Evolutionary conservation across 2,329 filamentous ascomycete species (phyloP), one percentile per base, ranked within the genome.

Genomic region (Pseudopyricularia cyperi): DNA sequence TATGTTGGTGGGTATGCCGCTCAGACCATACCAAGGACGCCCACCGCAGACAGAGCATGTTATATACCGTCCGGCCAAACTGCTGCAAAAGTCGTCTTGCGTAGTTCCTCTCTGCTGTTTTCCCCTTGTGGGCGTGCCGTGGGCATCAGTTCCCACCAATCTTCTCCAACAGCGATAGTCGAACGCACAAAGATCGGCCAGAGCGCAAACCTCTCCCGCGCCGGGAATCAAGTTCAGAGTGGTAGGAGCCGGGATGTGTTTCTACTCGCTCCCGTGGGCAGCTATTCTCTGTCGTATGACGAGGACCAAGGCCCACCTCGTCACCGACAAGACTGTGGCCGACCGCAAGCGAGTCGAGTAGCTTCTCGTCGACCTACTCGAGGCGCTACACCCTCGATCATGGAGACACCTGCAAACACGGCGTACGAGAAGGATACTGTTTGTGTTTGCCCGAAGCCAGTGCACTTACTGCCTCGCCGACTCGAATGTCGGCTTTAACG

Each of bases 371-470:
- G 60, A 64, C 50, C 57, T 66, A 52, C 55, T 68, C 52, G 59
- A 68, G 54, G 62, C n/a, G 66, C 55, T 61, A 69, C 56, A 62
- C n/a, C 63, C 48, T 65, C 64, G 33, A 65, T 62, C 50, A 65
- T 66, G 61, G 74, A 77, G 58, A 61, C 67, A 30, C 73, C 73
- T 2, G 66, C 66, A 24, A 51, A 51, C 49, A 51, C 44, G 49
- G 33, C 44, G 49, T 37, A 26, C 22, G 35, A 37, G 34, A 35
- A 51, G n/a, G 49, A 42, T 51, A 5, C 37, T 51, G 37, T 7
- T 9, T 24, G 49, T 75, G 33, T 76, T 73, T 58, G 34, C 62
- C 63, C 3, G 70, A 68, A 68, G 68, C 65, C 65, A 60, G 58
- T 54, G 61, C 54, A 65, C 66, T 64, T 57, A 56, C 48, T 55